These are phyloP conservation scores for Pyrenochaeta sp. DNA, from an alignment of 2,329 filamentous ascomycete genomes.

Conservation along the genomic window DNA sequence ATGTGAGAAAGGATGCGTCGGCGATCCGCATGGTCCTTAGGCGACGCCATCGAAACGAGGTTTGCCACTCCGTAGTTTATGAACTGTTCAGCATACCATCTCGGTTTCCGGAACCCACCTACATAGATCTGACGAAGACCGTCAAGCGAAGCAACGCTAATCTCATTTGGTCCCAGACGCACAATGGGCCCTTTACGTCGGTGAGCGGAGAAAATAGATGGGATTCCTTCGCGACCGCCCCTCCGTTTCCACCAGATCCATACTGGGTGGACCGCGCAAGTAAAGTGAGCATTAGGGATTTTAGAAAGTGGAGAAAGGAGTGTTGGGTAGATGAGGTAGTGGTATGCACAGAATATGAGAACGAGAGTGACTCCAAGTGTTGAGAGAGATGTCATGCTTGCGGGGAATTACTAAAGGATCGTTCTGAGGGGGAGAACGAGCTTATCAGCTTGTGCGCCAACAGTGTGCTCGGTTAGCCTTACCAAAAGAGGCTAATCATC, in stretches of 20 bases:
- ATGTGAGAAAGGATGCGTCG: conserved; percentile 79
- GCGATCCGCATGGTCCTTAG: conserved; percentile 68
- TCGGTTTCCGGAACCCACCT: conserved; percentile 1
- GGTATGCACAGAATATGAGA: conserved; percentile 1
- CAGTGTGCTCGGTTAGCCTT: background rate
- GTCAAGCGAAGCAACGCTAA: conserved; percentile 2
- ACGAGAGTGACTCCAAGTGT: conserved; percentile 1
- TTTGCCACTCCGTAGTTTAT: conserved; percentile 1
- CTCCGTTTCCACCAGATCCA: conserved; percentile 1
- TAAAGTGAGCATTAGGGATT: conserved; percentile 3
- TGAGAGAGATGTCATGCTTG: background rate
- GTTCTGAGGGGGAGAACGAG: background rate
- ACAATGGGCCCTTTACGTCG: conserved; percentile 1
- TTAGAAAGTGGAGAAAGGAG: background rate
- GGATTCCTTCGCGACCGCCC: background rate
- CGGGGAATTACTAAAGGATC: background rate
- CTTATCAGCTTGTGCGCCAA: background rate
- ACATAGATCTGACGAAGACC: conserved; percentile 4
- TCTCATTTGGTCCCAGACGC: conserved; percentile 1
- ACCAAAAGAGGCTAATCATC: background rate
- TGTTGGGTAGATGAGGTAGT: conserved; percentile 1
- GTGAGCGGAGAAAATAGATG: conserved; percentile 1
- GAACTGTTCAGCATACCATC: conserved; percentile 2
- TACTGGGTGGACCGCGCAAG: background rate
- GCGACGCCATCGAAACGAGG: conserved; percentile 1